Conservation (phyloP, 192 early-diverging fungal genomes). For the Glomus cerebriforme region DNA sequence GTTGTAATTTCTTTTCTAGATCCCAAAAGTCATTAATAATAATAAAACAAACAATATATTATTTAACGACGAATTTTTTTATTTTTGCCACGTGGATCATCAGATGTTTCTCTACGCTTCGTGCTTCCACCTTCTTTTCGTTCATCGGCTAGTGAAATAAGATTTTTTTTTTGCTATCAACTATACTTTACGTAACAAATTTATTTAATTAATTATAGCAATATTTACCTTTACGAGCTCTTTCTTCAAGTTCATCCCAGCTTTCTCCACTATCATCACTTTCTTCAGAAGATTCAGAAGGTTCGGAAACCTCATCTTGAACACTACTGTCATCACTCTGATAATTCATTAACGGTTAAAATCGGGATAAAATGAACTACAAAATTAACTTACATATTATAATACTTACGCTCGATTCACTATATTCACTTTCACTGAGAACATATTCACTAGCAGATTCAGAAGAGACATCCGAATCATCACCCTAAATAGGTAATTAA, state of each 20-base stretch:
- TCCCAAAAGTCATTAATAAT: no score
- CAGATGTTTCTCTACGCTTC: constrained; percentile 28
- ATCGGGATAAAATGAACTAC: background rate
- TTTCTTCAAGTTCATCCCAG: constrained; percentile 83
- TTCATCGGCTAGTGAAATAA: constrained; percentile 30
- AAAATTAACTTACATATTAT: background rate
- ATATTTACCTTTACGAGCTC: constrained; percentile 61
- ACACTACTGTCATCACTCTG: constrained; percentile 44
- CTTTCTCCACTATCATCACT: constrained; percentile 64
- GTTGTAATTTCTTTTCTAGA: no score
- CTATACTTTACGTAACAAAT: background rate
- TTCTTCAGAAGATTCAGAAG: constrained; percentile 57
- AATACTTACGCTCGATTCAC: constrained; percentile 48
- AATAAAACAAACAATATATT: no score
- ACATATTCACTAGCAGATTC: constrained; percentile 65
- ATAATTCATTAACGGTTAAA: background rate
- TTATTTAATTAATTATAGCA: background rate
- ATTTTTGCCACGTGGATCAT: constrained; percentile 27
- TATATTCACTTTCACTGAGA: constrained; percentile 59
- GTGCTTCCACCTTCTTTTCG: background rate
- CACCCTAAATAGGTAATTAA: constrained; percentile 37
- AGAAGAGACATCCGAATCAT: constrained; percentile 55
- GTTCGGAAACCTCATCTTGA: constrained; percentile 63
- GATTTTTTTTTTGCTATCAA: background rate
- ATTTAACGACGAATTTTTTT: constrained; percentile 32